Evolutionary conservation across 768 basidiomycete genomes (phyloP).

Genomic region (Lactarius trivialis): DNA sequence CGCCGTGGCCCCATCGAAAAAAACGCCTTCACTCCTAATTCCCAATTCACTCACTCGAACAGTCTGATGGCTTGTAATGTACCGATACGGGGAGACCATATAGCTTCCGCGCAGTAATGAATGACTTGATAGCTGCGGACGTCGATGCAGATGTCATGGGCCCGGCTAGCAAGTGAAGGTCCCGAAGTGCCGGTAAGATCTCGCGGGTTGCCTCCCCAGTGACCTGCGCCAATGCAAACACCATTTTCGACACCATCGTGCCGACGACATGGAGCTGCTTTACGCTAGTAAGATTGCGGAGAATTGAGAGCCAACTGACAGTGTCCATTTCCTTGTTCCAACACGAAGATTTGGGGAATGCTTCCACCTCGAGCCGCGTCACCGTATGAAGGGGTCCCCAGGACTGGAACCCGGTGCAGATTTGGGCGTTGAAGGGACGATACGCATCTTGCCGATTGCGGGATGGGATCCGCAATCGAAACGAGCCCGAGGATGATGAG

Average conservation of each 20-base stretch:
- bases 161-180: neutral
- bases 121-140: neutral
- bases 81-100: neutral
- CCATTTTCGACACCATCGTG: neutral
- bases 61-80: neutral
- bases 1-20: neutral
- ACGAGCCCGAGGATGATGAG: neutral
- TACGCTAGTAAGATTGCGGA: neutral
- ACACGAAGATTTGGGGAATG: too few species aligned
- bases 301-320: neutral
- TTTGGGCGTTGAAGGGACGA: neutral
- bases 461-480: neutral
- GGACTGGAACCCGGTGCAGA: neutral
- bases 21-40: neutral
- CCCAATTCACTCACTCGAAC: neutral
- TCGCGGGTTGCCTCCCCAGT: neutral
- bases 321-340: neutral
- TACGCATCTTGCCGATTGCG: neutral
- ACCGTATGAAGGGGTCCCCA: neutral
- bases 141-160: neutral
- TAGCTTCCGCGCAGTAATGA: neutral
- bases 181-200: neutral
- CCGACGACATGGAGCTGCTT: neutral
- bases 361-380: neutral
- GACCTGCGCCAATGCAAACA: neutral